Evolutionary conservation across 2,329 filamentous ascomycete genomes (phyloP), one percentile per base, ranked within the genome.

Genomic region (Aspergillus tanneri): DNA sequence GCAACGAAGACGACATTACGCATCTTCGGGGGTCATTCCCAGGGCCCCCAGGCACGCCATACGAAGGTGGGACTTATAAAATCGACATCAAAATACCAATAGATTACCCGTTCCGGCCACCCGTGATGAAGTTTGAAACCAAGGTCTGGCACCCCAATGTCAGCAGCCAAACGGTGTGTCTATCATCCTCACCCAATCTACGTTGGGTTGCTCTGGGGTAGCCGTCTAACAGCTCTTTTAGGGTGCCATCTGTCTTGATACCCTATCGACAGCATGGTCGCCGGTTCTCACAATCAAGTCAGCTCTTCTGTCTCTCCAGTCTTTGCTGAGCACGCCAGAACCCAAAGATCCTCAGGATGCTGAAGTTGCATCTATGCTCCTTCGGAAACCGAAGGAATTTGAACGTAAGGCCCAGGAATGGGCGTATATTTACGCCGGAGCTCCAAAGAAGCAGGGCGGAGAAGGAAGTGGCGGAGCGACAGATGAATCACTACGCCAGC

Each of bases 141-240:
- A 91, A 86, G 71, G 86, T 97, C 60, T 99, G 91, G 91, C 93
- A 99, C 69, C 93, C 93, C 25, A 99, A 99, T 66, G 83, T 99
- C 73, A 95, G 88, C 78, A 92, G 87, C 63, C 87, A 93, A 67
- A 96, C 91, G 32, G 90, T 95, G 74, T 64, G 85, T 77, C 14
- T n/a, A 9, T 11, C 19, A 8, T 2, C 12, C 11, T 9, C 3
- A 4, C 5, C 9, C 2, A 16, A 10, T 16, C 7, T 19, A n/a
- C n/a, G 14, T 47, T 4, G 12, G n/a, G 9, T 12, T 9, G n/a
- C n/a, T n/a, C n/a, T n/a, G 5, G n/a, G 5, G 11, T n/a, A n/a
- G 18, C 5, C 16, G 11, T 28, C 36, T 46, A 28, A 34, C n/a
- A 3, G n/a, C 30, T 37, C 42, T 5, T 43, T 3, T 54, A 97